These are phyloP conservation scores for Nothophaeocryptopus gaeumannii DNA, from an alignment of 2,329 filamentous ascomycete genomes.

Conservation along the genomic window DNA sequence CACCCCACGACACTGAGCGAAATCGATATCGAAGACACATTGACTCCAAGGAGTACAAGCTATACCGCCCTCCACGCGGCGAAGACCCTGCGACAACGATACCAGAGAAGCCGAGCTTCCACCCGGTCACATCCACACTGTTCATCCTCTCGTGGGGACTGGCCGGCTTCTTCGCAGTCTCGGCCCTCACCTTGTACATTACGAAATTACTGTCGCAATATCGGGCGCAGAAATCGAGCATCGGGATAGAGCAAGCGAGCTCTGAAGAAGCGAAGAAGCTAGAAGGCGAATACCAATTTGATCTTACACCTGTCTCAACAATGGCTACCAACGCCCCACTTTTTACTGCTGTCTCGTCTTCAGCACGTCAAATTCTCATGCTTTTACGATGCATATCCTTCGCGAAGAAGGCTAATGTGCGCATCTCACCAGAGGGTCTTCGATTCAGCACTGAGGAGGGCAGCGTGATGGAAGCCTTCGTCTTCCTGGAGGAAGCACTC, in stretches of 20 bases:
- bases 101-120: conserved; percentile 16
- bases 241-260: neutral
- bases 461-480: conserved; percentile 82
- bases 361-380: conserved; percentile 70
- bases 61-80: conserved; percentile 9
- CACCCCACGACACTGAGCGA: conserved; percentile 3
- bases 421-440: conserved; percentile 80
- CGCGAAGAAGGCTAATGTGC: conserved; percentile 60
- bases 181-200: conserved; percentile 15
- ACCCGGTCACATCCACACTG: conserved; percentile 27
- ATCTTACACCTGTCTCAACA: conserved; percentile 25
- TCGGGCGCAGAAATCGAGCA: neutral
- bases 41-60: conserved; percentile 8
- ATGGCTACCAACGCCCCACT: conserved; percentile 51
- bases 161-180: conserved; percentile 24
- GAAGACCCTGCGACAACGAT: conserved; percentile 3
- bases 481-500: conserved; percentile 81
- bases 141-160: conserved; percentile 25
- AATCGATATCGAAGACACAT: conserved; percentile 4
- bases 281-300: conserved; percentile 10
- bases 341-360: conserved; percentile 74
- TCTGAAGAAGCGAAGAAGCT: neutral
- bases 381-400: conserved; percentile 63
- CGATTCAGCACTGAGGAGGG: conserved; percentile 86
- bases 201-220: conserved; percentile 6